Evolutionary conservation across 805 yeast species (phyloP).

Genomic region (Myxozyma lipomycoides): DNA sequence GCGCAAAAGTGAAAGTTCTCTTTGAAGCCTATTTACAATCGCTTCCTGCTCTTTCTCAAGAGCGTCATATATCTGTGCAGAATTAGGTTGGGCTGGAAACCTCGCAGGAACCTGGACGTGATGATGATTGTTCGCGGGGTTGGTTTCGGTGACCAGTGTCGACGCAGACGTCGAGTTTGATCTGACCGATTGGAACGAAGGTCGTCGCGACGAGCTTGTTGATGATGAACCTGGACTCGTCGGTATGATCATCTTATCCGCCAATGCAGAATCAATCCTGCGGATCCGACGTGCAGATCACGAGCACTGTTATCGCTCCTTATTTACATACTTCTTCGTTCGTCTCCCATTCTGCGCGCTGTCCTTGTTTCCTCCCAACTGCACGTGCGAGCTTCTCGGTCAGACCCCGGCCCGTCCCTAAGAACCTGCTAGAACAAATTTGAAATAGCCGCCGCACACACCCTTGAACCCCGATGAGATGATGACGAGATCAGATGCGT

Average conservation of each 20-base stretch:
- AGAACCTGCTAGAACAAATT: background rate
- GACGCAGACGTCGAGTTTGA: constrained; percentile 13
- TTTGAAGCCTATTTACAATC: constrained; percentile 61
- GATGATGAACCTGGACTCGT: constrained; percentile 7
- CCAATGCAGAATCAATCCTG: too few relatives aligned
- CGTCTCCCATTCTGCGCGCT: too few relatives aligned
- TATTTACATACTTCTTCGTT: too few relatives aligned
- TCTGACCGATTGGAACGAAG: constrained; percentile 16
- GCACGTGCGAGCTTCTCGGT: too few relatives aligned
- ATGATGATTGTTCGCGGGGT: background rate
- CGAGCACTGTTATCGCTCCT: too few relatives aligned
- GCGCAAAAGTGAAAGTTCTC: constrained; percentile 52
- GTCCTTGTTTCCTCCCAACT: too few relatives aligned
- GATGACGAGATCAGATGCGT: too few relatives aligned
- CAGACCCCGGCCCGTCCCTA: too few relatives aligned
- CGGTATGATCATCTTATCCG: too few relatives aligned
- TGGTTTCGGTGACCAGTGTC: constrained; percentile 10
- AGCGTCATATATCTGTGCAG: constrained; percentile 36
- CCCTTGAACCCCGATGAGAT: too few relatives aligned
- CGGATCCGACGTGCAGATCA: too few relatives aligned
- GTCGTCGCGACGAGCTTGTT: constrained; percentile 17
- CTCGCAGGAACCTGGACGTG: constrained; percentile 14
- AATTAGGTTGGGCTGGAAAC: constrained; percentile 22
- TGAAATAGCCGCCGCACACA: too few relatives aligned
- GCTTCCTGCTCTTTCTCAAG: constrained; percentile 76